Conservation (phyloP, 805 yeast genomes). For the Candida boleticola region DNA sequence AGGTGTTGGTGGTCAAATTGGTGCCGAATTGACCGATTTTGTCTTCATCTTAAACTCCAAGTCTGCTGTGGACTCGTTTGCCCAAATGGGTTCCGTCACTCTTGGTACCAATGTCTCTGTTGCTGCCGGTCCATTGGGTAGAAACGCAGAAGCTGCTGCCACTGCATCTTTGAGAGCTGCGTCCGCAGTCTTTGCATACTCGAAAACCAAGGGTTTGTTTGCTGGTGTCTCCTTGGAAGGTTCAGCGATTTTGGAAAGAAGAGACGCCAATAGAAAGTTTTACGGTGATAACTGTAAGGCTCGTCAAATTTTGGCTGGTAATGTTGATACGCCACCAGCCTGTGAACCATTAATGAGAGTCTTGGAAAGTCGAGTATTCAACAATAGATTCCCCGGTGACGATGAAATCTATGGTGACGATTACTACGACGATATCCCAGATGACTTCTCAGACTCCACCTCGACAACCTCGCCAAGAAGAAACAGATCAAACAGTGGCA, state of each 20-base stretch:
- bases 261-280: constrained; percentile 95
- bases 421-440: constrained; percentile 71
- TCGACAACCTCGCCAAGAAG: constrained; percentile 33
- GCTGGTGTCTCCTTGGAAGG: constrained; percentile 98
- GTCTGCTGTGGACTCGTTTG: constrained; percentile 89
- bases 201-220: constrained; percentile 93
- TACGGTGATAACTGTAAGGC: constrained; percentile 89
- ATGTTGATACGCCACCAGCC: constrained; percentile 90
- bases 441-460: constrained; percentile 58
- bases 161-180: constrained; percentile 84
- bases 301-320: constrained; percentile 77
- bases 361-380: constrained; percentile 81
- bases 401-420: constrained; percentile 57
- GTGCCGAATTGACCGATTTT: constrained; percentile 94
- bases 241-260: constrained; percentile 91
- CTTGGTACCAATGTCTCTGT: constrained; percentile 92
- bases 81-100: constrained; percentile 91
- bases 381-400: constrained; percentile 46
- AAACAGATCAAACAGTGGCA: constrained; percentile 15
- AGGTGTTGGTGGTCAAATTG: constrained; percentile 97
- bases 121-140: constrained; percentile 97
- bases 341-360: constrained; percentile 85
- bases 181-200: constrained; percentile 89
- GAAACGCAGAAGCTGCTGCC: constrained; percentile 97
- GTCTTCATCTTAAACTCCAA: constrained; percentile 86